These are phyloP conservation scores for Paramecium tetraurelia DNA, from an alignment of 73 alveolate species.

Conservation along the genomic window DNA sequence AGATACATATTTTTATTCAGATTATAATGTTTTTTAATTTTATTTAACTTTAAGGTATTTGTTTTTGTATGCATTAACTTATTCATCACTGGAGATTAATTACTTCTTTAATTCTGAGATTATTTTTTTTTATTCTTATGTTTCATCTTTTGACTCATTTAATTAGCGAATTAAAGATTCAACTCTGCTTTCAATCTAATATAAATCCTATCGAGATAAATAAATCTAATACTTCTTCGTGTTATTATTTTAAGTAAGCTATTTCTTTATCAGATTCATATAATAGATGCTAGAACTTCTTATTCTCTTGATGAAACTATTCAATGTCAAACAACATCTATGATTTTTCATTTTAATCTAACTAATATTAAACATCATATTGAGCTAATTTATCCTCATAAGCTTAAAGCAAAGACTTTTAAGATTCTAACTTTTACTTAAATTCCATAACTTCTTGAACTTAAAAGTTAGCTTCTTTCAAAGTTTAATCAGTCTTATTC, in stretches of 20 bases:
- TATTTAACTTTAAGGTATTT: conserved; percentile 12
- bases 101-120: neutral
- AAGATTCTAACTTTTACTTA: neutral
- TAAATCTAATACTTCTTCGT: neutral
- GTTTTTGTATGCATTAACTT: neutral
- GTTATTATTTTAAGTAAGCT: neutral
- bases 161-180: neutral
- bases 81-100: neutral
- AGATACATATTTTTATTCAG: neutral
- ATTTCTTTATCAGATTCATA: conserved; percentile 41
- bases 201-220: neutral
- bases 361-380: conserved; percentile 24
- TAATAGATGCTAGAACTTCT: neutral
- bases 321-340: neutral
- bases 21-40: neutral
- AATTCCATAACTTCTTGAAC: neutral
- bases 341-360: conserved; percentile 18
- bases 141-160: neutral
- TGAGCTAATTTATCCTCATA: neutral
- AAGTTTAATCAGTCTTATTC: conserved; percentile 20
- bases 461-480: neutral
- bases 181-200: neutral
- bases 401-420: neutral
- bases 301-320: neutral
- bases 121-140: neutral